A percentile compares a stretch with the other conserved stretches of the same genome.
These are phyloP conservation scores for Rusavskia elegans DNA, from an alignment of 495 filamentous ascomycete species.

Conservation along the genomic window DNA sequence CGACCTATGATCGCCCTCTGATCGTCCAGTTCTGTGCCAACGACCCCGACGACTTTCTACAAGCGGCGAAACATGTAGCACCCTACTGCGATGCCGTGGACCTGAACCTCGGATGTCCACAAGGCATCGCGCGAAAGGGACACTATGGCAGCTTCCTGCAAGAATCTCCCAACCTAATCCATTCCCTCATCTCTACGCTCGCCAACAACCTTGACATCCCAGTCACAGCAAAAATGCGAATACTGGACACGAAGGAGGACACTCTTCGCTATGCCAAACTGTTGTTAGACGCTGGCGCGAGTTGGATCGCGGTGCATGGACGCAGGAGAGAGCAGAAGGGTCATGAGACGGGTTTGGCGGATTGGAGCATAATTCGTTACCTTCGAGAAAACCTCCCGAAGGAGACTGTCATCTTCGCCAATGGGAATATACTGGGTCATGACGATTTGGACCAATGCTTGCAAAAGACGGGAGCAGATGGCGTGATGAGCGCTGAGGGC, in stretches of 20 bases:
- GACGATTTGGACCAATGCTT: slow-evolving; percentile 70
- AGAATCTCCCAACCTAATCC: slow-evolving; percentile 77
- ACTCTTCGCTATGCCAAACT: slow-evolving; percentile 82
- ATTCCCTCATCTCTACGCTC: slow-evolving; percentile 58
- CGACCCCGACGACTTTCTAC: slow-evolving; percentile 57
- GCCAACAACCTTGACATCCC: slow-evolving; percentile 59
- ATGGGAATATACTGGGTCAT: slow-evolving; percentile 79
- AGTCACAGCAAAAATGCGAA: slow-evolving; percentile 87
- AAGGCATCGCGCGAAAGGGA: slow-evolving; percentile 81
- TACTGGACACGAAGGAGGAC: slow-evolving; percentile 71
- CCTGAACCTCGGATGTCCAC: slow-evolving; percentile 93
- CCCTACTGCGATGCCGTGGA: slow-evolving; percentile 91
- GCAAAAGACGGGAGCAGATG: slow-evolving; percentile 75
- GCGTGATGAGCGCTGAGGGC: slow-evolving; percentile 88
- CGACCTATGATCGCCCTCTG: slow-evolving; percentile 64
- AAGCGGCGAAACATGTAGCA: slow-evolving; percentile 57
- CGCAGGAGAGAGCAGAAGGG: slow-evolving; percentile 84
- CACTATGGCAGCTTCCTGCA: slow-evolving; percentile 91
- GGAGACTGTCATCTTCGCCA: slow-evolving; percentile 89
- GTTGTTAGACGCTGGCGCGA: slow-evolving; percentile 77
- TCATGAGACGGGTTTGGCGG: slow-evolving; percentile 83
- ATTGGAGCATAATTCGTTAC: slow-evolving; percentile 73
- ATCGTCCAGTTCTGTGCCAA: slow-evolving; percentile 98
- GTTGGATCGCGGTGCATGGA: slow-evolving; percentile 85
- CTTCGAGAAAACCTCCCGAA: slow-evolving; percentile 68